Evolutionary conservation across 306 rosid species (phyloP).

Genomic region (Carpinus fangiana): DNA sequence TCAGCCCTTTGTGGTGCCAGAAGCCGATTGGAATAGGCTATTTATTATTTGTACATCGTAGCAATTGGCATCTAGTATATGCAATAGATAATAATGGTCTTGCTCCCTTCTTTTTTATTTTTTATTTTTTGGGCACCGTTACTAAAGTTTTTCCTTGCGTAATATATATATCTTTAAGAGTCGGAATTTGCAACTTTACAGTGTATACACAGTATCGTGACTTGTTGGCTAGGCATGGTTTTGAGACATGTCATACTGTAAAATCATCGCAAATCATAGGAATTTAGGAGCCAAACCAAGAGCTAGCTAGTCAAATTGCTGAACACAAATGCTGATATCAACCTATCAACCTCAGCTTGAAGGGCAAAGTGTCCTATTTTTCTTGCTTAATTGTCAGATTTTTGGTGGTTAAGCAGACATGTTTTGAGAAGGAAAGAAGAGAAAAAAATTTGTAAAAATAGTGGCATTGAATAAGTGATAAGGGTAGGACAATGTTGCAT

Average conservation of each 20-base stretch:
- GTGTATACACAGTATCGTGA: background rate
- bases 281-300: background rate
- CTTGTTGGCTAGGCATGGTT: slow-evolving; percentile 5
- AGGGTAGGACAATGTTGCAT: background rate
- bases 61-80: background rate
- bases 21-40: background rate
- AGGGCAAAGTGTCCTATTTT: background rate
- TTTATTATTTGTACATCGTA: background rate
- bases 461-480: background rate
- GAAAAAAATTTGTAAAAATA: background rate
- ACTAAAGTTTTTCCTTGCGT: background rate
- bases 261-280: background rate
- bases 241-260: background rate
- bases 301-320: slow-evolving; percentile 8
- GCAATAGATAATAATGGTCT: background rate
- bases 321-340: background rate
- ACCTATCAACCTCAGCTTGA: background rate
- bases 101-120: background rate
- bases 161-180: too few relatives aligned
- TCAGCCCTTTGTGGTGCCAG: slow-evolving; percentile 6
- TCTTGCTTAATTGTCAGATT: background rate
- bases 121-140: background rate
- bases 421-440: slow-evolving; percentile 1
- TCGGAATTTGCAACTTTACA: background rate
- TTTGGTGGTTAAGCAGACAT: background rate